Conservation (phyloP, 2,329 filamentous ascomycete genomes). For the Ophiocordyceps robertsii region DNA sequence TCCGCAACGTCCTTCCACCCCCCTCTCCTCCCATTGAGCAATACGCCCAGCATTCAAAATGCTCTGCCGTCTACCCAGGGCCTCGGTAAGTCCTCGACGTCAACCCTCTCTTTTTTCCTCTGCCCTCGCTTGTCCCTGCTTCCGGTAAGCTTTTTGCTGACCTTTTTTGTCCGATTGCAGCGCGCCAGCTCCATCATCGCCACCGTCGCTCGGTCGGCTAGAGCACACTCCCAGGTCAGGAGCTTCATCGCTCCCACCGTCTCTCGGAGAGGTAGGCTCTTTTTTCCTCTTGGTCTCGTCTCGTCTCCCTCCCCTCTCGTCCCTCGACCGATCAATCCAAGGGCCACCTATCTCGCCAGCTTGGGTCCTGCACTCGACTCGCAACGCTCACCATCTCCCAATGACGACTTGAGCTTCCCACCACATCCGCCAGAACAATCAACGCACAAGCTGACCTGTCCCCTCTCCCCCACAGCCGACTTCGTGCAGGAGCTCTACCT, state of each 20-base stretch:
- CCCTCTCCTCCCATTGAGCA: constrained; percentile 32
- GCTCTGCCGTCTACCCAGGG: constrained; percentile 41
- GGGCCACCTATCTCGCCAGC: background rate
- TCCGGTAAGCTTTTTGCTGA: background rate
- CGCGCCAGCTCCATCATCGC: constrained; percentile 37
- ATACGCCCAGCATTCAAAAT: constrained; percentile 33
- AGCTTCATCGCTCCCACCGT: constrained; percentile 48
- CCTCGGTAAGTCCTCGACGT: constrained; percentile 33
- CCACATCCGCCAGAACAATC: too few species aligned
- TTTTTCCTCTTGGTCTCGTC: too few species aligned
- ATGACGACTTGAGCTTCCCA: background rate
- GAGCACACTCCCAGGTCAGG: constrained; percentile 31
- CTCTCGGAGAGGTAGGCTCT: constrained; percentile 44
- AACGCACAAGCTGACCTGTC: constrained; percentile 9
- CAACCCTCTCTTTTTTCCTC: background rate
- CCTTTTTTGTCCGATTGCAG: constrained; percentile 18
- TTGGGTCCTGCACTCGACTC: background rate
- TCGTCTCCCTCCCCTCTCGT: background rate
- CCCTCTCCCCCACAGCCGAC: constrained; percentile 51
- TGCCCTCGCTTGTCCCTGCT: background rate
- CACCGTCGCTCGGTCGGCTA: constrained; percentile 31
- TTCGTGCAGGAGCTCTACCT: constrained; percentile 97
- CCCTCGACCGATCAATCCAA: background rate
- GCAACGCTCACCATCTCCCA: background rate
- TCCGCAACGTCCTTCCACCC: too few species aligned